Percentiles rank a stretch among this genome's conserved stretches.
Conservation (phyloP, 176 grass and related monocot genomes). For the maize (Zea mays) region DNA sequence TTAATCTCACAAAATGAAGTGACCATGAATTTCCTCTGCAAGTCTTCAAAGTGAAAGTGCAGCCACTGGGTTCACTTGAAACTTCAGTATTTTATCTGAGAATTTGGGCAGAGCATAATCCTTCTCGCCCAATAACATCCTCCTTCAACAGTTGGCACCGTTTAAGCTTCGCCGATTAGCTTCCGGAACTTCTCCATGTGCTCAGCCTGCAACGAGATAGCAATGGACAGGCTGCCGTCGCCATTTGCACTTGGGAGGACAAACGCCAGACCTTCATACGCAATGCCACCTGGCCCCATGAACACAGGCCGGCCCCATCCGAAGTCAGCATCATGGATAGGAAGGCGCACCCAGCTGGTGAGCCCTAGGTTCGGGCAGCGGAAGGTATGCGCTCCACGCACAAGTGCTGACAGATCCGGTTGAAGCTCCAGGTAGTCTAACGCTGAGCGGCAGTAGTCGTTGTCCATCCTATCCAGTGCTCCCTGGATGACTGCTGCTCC, state of each 20-base stretch:
- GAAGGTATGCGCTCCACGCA: constrained; percentile 80
- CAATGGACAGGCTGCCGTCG: constrained; percentile 67
- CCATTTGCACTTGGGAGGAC: constrained; percentile 65
- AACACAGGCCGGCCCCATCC: constrained; percentile 85
- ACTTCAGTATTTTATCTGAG: constrained; percentile 5
- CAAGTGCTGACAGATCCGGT: constrained; percentile 66
- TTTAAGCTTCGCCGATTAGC: constrained; percentile 58
- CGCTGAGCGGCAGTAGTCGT: constrained; percentile 66
- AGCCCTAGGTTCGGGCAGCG: constrained; percentile 78
- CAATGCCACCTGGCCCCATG: constrained; percentile 86
- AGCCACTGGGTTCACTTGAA: constrained; percentile 4
- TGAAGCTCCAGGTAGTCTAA: constrained; percentile 84
- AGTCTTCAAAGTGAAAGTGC: background rate
- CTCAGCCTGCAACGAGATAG: constrained; percentile 77
- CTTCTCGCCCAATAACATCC: constrained; percentile 21
- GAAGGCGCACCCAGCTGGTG: constrained; percentile 89
- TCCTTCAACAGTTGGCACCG: background rate
- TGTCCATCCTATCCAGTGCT: constrained; percentile 68
- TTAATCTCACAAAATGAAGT: background rate
- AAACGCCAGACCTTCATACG: constrained; percentile 78
- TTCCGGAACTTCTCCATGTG: constrained; percentile 88
- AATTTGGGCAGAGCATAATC: constrained; percentile 22
- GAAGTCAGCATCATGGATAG: constrained; percentile 76
- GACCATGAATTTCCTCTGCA: background rate
- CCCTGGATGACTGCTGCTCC: constrained; percentile 64